phyloP scores from a whole-genome alignment of 1,139 yeast species.

The Kluyveromyces sp. region DNA sequence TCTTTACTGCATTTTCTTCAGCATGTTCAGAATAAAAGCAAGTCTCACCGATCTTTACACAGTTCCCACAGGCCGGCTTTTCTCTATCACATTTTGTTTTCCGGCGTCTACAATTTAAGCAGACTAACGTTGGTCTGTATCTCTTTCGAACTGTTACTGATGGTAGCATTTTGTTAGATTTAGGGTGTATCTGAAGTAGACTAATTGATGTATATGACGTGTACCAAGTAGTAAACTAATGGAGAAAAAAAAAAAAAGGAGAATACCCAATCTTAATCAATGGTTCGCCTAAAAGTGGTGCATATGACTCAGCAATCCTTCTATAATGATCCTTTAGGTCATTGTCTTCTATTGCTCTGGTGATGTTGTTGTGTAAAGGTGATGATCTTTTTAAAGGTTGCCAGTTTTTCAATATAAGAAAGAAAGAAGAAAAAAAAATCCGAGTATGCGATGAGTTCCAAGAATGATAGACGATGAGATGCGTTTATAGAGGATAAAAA shows the following conservation, averaged over 20 bases:
- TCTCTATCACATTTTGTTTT: slow-evolving; percentile 32
- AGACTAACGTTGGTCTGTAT: slow-evolving; percentile 27
- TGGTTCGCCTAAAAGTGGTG: too few species aligned
- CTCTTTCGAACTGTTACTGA: slow-evolving; percentile 13
- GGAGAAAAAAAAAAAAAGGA: too few species aligned
- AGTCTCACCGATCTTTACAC: slow-evolving; percentile 13
- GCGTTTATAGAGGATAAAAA: neutral
- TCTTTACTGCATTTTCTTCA: neutral
- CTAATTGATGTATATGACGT: too few species aligned
- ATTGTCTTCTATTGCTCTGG: too few species aligned
- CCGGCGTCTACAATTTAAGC: slow-evolving; percentile 32
- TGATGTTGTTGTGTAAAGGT: too few species aligned
- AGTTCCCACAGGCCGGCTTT: slow-evolving; percentile 28
- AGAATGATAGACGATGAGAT: neutral
- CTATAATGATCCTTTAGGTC: too few species aligned
- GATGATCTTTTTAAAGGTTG: too few species aligned
- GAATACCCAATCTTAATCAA: too few species aligned
- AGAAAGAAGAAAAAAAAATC: neutral
- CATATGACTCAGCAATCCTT: too few species aligned
- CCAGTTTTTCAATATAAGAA: too few species aligned
- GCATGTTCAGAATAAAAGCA: neutral
- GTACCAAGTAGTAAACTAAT: too few species aligned
- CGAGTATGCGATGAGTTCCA: neutral
- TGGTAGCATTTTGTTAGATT: neutral
- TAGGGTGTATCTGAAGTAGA: neutral